Base-by-base conservation (phyloP, 106 monocot species). In the Allium sativum region DNA sequence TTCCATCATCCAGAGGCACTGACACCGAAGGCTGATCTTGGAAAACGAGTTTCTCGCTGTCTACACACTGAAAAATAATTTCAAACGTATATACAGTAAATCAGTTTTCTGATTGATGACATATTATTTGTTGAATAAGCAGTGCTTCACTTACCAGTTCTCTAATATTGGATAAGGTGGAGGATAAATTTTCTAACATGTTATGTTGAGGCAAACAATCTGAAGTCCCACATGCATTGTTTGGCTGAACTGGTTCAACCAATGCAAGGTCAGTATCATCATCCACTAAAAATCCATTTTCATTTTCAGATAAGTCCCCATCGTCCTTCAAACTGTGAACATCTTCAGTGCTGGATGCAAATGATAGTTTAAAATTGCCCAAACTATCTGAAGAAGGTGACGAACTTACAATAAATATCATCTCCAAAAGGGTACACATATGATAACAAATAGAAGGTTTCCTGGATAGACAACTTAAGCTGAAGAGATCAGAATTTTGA, bases 211-310 rank as follows among this genome's bases (percentile, higher is more conserved):
- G 45, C 4, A 64, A 53, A 10, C 65, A 48, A 31, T 69, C 78
- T 66, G 62, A 52, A 55, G 45, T 68, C 44, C 40, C 40, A 21
- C 56, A n/a, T 22, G 72, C 1, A 11, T 53, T 48, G 41, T 63
- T 73, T 66, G 67, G 64, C 14, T 72, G 58, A 11, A 66, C 21
- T 1, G 31, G 18, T 15, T 65, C 66, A 47, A 71, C 52, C 12
- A 64, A 55, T 58, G 41, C 19, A 48, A 54, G 18, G 17, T 21
- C 31, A 45, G 19, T 43, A 45, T 53, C 21, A 31, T 31, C 31
- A 55, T 82, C 79, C 20, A 48, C 58, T 48, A 90, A 45, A 69
- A 85, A 85, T 3, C 85, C 90, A 79, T 85, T 85, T 45, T 79
- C 78, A 60, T 58, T 73, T 68, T 57, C 52, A 69, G 42, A 51